phyloP scores from a whole-genome alignment of 176 grass and related monocot genomes.

The Tillandsia fasciculata region DNA sequence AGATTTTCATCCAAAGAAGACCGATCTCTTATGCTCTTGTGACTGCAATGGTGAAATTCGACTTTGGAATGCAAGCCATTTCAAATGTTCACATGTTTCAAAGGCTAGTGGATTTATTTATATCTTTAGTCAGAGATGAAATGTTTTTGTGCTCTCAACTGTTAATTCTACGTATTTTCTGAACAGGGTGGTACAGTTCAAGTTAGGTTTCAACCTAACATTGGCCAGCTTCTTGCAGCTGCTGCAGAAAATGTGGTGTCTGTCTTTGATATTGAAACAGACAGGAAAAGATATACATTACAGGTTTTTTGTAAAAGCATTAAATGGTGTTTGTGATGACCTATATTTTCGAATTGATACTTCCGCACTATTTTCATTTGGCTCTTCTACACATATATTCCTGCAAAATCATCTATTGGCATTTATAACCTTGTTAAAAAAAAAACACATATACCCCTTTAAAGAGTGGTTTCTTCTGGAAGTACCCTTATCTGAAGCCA shows the following conservation, averaged over 20 bases:
- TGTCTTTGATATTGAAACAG: constrained; percentile 73
- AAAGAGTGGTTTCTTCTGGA: too few relatives aligned
- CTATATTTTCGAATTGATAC: not conserved
- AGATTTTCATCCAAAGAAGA: constrained; percentile 97
- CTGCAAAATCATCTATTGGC: too few relatives aligned
- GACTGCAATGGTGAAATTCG: constrained; percentile 88
- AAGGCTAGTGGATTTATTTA: constrained; percentile 43
- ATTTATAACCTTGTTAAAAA: too few relatives aligned
- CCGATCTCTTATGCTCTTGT: constrained; percentile 91
- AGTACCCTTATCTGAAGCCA: too few relatives aligned
- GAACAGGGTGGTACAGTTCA: constrained; percentile 74
- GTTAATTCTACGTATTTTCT: constrained; percentile 16
- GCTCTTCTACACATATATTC: too few relatives aligned
- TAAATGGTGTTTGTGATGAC: not conserved
- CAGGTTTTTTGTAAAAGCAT: constrained; percentile 41
- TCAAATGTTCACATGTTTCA: constrained; percentile 23
- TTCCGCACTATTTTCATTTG: not conserved
- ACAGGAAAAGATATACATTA: constrained; percentile 52
- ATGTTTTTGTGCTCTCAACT: not conserved
- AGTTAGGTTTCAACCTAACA: constrained; percentile 86
- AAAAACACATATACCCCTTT: too few relatives aligned
- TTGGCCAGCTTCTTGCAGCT: constrained; percentile 70
- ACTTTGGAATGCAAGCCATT: constrained; percentile 54
- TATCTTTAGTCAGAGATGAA: not conserved
- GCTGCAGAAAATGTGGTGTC: constrained; percentile 62